A percentile compares a stretch with the other conserved stretches of the same genome.
Evolutionary conservation across 176 grass and related monocot species (phyloP).

Genomic region (Zea luxurians): DNA sequence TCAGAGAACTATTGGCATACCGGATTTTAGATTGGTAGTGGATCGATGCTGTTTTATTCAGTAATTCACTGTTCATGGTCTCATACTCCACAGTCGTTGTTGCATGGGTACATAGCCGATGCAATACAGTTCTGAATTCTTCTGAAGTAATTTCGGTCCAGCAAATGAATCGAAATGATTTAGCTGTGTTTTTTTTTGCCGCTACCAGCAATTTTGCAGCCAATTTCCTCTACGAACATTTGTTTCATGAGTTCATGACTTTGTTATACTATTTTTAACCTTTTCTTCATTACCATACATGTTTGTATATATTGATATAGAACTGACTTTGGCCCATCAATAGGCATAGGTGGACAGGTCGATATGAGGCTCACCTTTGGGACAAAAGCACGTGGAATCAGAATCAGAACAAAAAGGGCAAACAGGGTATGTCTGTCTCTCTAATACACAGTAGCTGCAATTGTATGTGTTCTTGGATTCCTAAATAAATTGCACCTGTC

Average conservation of each 20-base stretch:
- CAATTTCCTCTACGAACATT: not conserved
- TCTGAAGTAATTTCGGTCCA: not conserved
- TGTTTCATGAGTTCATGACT: slow-evolving; percentile 26
- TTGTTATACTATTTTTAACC: not conserved
- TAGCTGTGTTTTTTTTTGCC: not conserved
- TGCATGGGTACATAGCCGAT: not conserved
- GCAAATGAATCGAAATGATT: not conserved
- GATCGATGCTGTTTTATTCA: not conserved
- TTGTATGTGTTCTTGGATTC: not conserved
- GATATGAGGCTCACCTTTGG: slow-evolving; percentile 99
- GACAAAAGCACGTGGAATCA: slow-evolving; percentile 99
- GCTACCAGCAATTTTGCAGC: not conserved
- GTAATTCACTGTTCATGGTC: not conserved
- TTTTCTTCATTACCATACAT: not conserved
- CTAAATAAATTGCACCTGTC: slow-evolving; percentile 10
- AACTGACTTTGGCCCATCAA: slow-evolving; percentile 32
- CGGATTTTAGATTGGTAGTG: not conserved
- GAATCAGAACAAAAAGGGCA: slow-evolving; percentile 99
- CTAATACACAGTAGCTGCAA: not conserved
- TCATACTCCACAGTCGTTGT: not conserved
- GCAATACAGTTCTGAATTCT: not conserved
- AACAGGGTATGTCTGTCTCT: slow-evolving; percentile 71
- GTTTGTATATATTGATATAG: slow-evolving; percentile 20
- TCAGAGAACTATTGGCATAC: not conserved
- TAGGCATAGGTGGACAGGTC: slow-evolving; percentile 97